These are phyloP conservation scores for Barnettozyma sp. DNA, from an alignment of 805 yeast species.

Conservation along the genomic window DNA sequence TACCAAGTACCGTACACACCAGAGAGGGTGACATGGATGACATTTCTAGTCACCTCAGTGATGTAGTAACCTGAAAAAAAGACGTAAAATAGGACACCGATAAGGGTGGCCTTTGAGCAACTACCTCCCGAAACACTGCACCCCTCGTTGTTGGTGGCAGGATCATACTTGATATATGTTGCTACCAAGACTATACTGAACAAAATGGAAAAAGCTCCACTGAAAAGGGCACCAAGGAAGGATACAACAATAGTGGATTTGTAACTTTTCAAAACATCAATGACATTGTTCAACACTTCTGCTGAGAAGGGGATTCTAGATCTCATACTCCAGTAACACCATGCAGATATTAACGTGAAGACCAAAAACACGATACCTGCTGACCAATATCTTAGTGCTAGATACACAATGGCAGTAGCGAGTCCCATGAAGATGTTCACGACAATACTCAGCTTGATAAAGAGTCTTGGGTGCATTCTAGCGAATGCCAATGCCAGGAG, in stretches of 20 bases:
- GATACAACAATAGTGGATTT: slow-evolving; percentile 66
- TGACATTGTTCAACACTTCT: slow-evolving; percentile 58
- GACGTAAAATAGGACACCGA: slow-evolving; percentile 65
- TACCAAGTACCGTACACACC: slow-evolving; percentile 93
- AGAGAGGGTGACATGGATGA: slow-evolving; percentile 73
- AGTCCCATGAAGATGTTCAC: slow-evolving; percentile 61
- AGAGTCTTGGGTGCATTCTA: slow-evolving; percentile 53
- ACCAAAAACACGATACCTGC: slow-evolving; percentile 72
- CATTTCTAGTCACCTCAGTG: slow-evolving; percentile 74
- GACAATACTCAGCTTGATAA: slow-evolving; percentile 63
- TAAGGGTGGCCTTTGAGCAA: slow-evolving; percentile 52
- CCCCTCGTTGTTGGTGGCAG: slow-evolving; percentile 43
- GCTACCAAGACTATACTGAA: slow-evolving; percentile 67
- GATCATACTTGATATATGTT: slow-evolving; percentile 70
- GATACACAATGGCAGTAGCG: slow-evolving; percentile 71
- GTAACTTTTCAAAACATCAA: slow-evolving; percentile 66
- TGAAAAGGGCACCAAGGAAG: slow-evolving; percentile 48
- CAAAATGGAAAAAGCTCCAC: slow-evolving; percentile 57
- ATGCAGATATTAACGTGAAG: slow-evolving; percentile 57
- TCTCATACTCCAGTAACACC: slow-evolving; percentile 68
- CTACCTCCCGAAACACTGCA: slow-evolving; percentile 46
- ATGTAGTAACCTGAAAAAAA: slow-evolving; percentile 80
- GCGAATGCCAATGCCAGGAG: slow-evolving; percentile 52
- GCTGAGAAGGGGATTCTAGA: slow-evolving; percentile 69
- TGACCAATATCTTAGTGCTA: slow-evolving; percentile 62